Conservation (phyloP, 768 basidiomycete species). For the Polyporus arcularius region DNA sequence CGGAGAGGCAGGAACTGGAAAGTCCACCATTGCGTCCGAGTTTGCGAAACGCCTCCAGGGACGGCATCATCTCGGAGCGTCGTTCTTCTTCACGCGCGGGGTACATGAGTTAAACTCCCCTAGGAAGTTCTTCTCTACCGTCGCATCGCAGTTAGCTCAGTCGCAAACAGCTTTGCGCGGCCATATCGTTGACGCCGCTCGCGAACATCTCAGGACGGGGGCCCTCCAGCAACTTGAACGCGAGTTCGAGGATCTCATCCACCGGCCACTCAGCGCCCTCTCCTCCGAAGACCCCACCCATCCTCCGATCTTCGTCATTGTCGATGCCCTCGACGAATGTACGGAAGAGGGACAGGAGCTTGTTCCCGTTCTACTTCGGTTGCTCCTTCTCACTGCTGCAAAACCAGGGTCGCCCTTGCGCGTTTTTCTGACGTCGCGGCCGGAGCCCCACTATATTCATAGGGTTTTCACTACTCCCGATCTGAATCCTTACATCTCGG, state of each 20-base stretch:
- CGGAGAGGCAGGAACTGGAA: conserved; percentile 39
- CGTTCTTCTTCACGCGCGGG: conserved; percentile 33
- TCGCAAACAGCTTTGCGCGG: conserved; percentile 1
- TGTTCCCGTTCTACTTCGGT: background rate
- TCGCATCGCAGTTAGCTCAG: conserved; percentile 32
- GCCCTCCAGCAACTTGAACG: background rate
- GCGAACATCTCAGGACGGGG: background rate
- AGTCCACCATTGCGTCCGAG: conserved; percentile 38
- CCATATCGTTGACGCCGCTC: conserved; percentile 10
- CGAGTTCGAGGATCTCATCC: conserved; percentile 12
- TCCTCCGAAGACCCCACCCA: background rate
- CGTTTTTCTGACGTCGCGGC: background rate
- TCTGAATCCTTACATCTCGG: background rate
- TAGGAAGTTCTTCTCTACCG: conserved; percentile 32
- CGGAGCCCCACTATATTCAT: background rate
- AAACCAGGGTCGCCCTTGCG: background rate
- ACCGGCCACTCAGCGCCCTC: conserved; percentile 3
- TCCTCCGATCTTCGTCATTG: conserved; percentile 29
- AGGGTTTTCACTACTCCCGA: background rate
- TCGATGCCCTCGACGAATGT: conserved; percentile 42
- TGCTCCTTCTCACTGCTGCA: background rate
- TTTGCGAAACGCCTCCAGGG: conserved; percentile 26
- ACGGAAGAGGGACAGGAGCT: conserved; percentile 7
- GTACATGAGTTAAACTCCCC: conserved; percentile 21
- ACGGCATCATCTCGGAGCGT: conserved; percentile 31